Percentiles rank a stretch among this genome's conserved stretches.
phyloP scores from a whole-genome alignment of 768 basidiomycete species.

The Clitopilus passeckerianus region DNA sequence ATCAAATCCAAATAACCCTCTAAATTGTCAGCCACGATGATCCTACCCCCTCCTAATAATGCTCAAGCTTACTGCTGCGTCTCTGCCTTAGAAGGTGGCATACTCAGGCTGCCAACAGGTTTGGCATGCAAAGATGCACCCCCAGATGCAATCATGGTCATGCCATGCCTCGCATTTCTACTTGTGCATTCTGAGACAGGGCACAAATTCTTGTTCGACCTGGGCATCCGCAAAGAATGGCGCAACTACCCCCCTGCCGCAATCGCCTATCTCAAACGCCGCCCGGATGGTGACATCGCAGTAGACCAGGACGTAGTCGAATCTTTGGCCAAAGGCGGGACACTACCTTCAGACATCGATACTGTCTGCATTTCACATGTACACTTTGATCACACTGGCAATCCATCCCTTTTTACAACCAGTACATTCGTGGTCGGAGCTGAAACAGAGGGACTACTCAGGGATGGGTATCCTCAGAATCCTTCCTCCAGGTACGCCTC shows the following conservation, averaged over 20 bases:
- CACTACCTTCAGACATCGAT: slow-evolving; percentile 33
- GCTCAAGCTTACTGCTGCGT: slow-evolving; percentile 44
- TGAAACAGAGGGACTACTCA: slow-evolving; percentile 27
- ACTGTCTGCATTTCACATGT: slow-evolving; percentile 42
- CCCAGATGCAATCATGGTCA: slow-evolving; percentile 23
- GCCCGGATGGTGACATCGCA: slow-evolving; percentile 3
- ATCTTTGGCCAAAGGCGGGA: slow-evolving; percentile 41
- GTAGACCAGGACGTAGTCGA: slow-evolving; percentile 33
- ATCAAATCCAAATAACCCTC: too few species aligned
- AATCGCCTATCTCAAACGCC: slow-evolving; percentile 19
- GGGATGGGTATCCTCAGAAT: background rate
- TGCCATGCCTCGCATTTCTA: slow-evolving; percentile 45
- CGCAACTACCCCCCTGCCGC: slow-evolving; percentile 31
- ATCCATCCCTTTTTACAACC: slow-evolving; percentile 35
- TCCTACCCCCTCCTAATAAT: slow-evolving; percentile 28
- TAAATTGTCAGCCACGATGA: slow-evolving; percentile 3
- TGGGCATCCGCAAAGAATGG: slow-evolving; percentile 43
- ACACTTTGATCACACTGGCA: slow-evolving; percentile 48
- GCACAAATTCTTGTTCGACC: slow-evolving; percentile 41
- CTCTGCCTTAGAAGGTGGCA: slow-evolving; percentile 48
- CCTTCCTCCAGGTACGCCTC: background rate
- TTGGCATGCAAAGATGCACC: slow-evolving; percentile 22
- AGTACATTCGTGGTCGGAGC: slow-evolving; percentile 42
- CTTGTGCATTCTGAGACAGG: slow-evolving; percentile 36
- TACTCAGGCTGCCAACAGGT: background rate